Base-by-base conservation (phyloP, 2,329 filamentous ascomycete genomes). In the Zasmidium cellare region DNA sequence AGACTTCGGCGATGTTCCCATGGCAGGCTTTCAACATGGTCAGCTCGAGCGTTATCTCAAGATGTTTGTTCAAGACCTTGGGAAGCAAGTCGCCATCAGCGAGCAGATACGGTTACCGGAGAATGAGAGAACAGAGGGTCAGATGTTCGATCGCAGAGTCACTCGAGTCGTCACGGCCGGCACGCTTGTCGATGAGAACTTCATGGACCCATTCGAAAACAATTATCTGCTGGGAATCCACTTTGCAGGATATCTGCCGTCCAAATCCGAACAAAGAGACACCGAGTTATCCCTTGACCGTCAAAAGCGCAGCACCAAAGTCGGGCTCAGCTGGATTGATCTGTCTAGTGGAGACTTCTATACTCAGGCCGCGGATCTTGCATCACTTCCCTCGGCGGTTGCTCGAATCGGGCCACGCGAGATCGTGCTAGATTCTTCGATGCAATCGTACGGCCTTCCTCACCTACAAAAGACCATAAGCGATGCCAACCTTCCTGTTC, bases 111-210 rank as follows among this genome's bases (percentile, higher is more conserved):
- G 89, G 18, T 46, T 72, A 11, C 61, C 71, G 3, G 68, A 69
- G 5, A 55, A 55, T 22, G 90, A 94, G 68, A 82, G 86, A 62
- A 93, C 88, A 19, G 90, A 90, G 14, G 91, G 91, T 2, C 77
- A 93, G 62, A 81, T 93, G 79, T 96, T 94, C 72, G 89, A 96
- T 71, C 88, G 94, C 23, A 87, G 82, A 65, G 91, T 99, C 14
- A 85, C 90, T 18, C 87, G 94, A 57, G 88, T 99, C 65, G 86
- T 99, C 69, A 97, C 94, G 0, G 92, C 94, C 1, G 94, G 94
- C 19, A 99, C 94, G 1, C 80, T 99, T 54, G 96, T 99, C 65
- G 94, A 99, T 74, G 94, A 99, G 76, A 92, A 92, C 67, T 99
- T 97, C 74, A 92, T 99, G 80, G 91, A 97, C 71, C 91, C 92